Conservation (phyloP, 768 basidiomycete species). For the Psilocybe cyanescens region DNA sequence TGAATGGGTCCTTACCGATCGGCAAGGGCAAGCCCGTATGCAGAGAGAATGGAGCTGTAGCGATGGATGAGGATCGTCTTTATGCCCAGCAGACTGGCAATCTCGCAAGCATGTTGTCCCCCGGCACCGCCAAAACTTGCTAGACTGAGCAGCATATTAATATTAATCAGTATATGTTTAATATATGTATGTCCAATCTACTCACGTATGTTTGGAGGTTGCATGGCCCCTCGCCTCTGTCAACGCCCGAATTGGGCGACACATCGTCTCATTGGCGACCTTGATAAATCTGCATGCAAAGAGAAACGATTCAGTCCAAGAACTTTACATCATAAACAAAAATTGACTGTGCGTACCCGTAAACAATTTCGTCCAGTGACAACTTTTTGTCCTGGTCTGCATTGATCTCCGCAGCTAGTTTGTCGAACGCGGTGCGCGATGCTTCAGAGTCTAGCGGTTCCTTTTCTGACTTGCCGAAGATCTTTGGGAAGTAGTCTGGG, state of each 20-base stretch:
- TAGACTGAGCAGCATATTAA: slow-evolving; percentile 45
- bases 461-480: slow-evolving; percentile 89
- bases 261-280: slow-evolving; percentile 97
- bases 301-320: neutral
- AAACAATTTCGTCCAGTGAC: slow-evolving; percentile 83
- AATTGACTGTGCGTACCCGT: slow-evolving; percentile 59
- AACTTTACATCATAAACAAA: neutral
- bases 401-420: slow-evolving; percentile 73
- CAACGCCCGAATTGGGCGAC: slow-evolving; percentile 86
- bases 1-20: slow-evolving; percentile 50
- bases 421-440: slow-evolving; percentile 67
- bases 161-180: neutral
- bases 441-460: slow-evolving; percentile 83
- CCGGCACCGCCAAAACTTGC: slow-evolving; percentile 91
- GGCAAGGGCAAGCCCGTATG: slow-evolving; percentile 92
- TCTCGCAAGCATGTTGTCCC: slow-evolving; percentile 93
- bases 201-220: slow-evolving; percentile 71
- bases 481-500: slow-evolving; percentile 92
- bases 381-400: slow-evolving; percentile 59
- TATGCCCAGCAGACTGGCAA: slow-evolving; percentile 85
- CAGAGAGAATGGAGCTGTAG: slow-evolving; percentile 91
- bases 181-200: neutral
- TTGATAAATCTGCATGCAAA: slow-evolving; percentile 74
- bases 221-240: slow-evolving; percentile 91
- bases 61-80: slow-evolving; percentile 87